These are phyloP conservation scores for Dendrothele bispora DNA, from an alignment of 768 basidiomycete species.

Conservation along the genomic window DNA sequence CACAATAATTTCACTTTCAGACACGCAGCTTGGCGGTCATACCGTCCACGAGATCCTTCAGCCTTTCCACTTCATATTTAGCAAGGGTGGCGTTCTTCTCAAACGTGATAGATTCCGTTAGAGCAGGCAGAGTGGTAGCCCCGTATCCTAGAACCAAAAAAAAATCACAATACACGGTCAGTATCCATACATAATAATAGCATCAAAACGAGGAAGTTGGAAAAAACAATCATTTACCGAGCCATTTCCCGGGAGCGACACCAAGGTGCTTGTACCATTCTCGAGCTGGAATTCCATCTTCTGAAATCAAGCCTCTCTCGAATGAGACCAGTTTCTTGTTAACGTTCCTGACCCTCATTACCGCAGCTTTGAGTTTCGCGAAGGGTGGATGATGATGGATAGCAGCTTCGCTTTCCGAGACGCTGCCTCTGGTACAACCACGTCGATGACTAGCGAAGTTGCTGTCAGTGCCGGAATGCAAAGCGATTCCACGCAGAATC, in stretches of 20 bases:
- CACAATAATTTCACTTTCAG: too few species aligned
- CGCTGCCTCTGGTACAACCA: too few species aligned
- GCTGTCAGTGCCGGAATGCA: constrained; percentile 8
- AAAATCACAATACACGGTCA: too few species aligned
- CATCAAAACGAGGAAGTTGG: neutral
- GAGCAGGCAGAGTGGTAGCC: constrained; percentile 79
- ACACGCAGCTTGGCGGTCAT: constrained; percentile 42
- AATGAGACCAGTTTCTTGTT: constrained; percentile 70
- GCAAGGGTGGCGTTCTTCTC: constrained; percentile 66
- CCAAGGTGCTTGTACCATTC: constrained; percentile 88
- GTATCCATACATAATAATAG: neutral
- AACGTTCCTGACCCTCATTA: constrained; percentile 52
- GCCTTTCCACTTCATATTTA: constrained; percentile 56
- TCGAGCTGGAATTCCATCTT: constrained; percentile 73
- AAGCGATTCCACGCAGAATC: neutral
- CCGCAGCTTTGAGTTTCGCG: constrained; percentile 52
- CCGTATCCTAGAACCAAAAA: constrained; percentile 58
- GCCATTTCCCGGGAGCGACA: constrained; percentile 86
- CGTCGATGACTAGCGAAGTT: constrained; percentile 3
- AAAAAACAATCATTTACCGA: constrained; percentile 44
- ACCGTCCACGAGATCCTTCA: constrained; percentile 52
- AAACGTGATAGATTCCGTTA: constrained; percentile 74
- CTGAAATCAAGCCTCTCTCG: constrained; percentile 79
- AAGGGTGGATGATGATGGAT: constrained; percentile 25
- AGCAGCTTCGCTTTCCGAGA: too few species aligned